A percentile compares a stretch with the other conserved stretches of the same genome.
These are phyloP conservation scores for Trichomonas tenax DNA, from an alignment of 208 protist species.

Conservation along the genomic window DNA sequence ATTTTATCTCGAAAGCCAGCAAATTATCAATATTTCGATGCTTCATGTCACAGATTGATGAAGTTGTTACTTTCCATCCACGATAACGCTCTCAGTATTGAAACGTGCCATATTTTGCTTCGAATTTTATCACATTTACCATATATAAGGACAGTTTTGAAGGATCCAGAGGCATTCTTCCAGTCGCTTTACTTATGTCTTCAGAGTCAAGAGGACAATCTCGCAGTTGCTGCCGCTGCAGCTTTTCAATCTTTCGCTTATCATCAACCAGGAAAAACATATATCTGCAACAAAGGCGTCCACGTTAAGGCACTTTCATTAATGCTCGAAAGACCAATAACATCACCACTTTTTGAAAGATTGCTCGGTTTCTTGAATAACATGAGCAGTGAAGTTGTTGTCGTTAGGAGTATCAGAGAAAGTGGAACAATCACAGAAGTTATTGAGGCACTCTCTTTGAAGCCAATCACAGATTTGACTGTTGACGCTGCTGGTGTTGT, in stretches of 20 bases:
- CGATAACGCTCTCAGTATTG: background rate
- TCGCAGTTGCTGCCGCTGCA: background rate
- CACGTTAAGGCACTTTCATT: background rate
- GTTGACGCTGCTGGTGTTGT: conserved; percentile 8
- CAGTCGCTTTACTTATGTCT: background rate
- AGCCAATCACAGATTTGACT: background rate
- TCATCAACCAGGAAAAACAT: background rate
- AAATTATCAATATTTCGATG: conserved; percentile 8
- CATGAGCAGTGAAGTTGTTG: background rate
- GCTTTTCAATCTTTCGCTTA: conserved; percentile 5
- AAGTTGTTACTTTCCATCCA: background rate
- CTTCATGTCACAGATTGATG: background rate
- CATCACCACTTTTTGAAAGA: background rate
- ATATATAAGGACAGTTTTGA: background rate
- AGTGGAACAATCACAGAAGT: background rate
- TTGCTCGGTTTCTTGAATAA: background rate
- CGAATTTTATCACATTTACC: background rate
- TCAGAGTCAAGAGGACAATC: background rate
- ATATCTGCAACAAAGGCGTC: background rate
- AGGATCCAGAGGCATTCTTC: background rate
- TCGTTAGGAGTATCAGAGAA: background rate
- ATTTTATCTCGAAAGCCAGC: background rate
- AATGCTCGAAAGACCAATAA: background rate
- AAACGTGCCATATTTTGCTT: background rate
- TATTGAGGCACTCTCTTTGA: background rate